Evolutionary conservation across 1,139 yeast genomes (phyloP), one percentile per base, ranked within the genome.

Genomic region (Hyphopichia pseudoburtonii): DNA sequence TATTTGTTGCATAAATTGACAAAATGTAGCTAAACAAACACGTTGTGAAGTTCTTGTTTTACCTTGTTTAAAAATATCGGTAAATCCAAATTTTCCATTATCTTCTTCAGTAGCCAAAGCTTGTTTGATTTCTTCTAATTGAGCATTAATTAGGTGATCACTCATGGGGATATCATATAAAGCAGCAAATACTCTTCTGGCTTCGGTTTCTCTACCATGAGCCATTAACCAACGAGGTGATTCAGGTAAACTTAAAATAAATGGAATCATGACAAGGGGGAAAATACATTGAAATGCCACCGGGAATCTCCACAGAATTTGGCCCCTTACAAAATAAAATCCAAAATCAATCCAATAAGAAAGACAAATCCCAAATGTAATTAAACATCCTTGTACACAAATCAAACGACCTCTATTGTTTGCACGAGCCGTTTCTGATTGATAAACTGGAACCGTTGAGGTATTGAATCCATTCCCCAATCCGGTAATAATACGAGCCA

Each of bases 221-320:
- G 62, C 57, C 23, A 72, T 52, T 35, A 73, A 57, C 75, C 76
- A 73, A 48, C 78, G 64, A 8, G 80, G 80, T 5, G 78, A 62
- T 48, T 70, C 76, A 3, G 76, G 76, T 15, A 62, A 52, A 29
- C 47, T 41, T 31, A 57, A 50, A 28, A 56, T 49, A 9, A 47
- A 46, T 30, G 46, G 44, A 10, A 56, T 42, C 33, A 49, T 45
- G 21, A 51, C 23, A 9, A 59, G 17, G 1, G 63, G 62, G 51
- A 60, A 60, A 24, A 60, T 39, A 39, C 62, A 54, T 46, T 67
- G 73, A 54, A 73, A 69, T 2, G 75, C 78, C 30, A 73, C 55
- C 4, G 79, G 79, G 39, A 72, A 70, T 48, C 78, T 62, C 73
- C 76, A 41, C 32, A 31, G 22, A 4, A 41, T 32, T 16, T 33